A percentile compares a stretch with the other conserved stretches of the same genome.
Conservation (phyloP, 2,329 filamentous ascomycete species). For the Neopestalotiopsis clavispora region DNA sequence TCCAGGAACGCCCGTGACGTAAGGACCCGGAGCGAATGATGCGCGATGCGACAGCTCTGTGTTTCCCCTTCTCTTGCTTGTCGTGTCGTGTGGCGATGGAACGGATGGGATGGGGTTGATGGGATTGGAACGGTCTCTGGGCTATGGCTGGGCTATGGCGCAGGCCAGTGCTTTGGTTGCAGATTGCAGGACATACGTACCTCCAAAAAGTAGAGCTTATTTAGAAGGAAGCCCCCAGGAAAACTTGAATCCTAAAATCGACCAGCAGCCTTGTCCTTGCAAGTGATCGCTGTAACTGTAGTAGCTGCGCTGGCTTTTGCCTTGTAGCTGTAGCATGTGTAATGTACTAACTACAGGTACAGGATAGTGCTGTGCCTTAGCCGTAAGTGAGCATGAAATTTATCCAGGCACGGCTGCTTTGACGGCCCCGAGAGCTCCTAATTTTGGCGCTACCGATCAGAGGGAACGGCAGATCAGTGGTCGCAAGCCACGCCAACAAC, state of each 20-base stretch:
- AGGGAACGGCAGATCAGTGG: conserved; percentile 12
- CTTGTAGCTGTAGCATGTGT: not conserved
- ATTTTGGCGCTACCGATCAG: conserved; percentile 9
- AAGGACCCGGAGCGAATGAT: conserved; percentile 2
- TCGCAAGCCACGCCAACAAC: conserved; percentile 8
- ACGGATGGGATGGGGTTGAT: not conserved
- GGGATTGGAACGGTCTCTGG: too few species aligned
- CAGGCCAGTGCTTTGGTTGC: not conserved
- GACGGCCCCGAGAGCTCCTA: conserved; percentile 1
- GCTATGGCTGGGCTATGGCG: not conserved
- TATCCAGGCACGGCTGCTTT: not conserved
- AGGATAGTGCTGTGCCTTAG: not conserved
- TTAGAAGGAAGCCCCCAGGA: conserved; percentile 1
- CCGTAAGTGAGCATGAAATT: not conserved
- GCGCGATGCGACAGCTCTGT: not conserved
- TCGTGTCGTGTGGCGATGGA: not conserved
- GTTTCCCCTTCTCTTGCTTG: not conserved
- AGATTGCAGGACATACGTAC: conserved; percentile 5
- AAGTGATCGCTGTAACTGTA: not conserved
- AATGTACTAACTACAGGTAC: not conserved
- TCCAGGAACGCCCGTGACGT: conserved; percentile 9
- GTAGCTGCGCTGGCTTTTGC: too few species aligned
- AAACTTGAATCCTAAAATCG: not conserved
- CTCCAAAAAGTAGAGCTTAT: not conserved
- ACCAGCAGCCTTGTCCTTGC: not conserved